Percentiles rank a stretch among this genome's conserved stretches.
phyloP scores from a whole-genome alignment of 225 moss, liverwort and hornwort genomes.

The Thuidium tamariscinum region DNA sequence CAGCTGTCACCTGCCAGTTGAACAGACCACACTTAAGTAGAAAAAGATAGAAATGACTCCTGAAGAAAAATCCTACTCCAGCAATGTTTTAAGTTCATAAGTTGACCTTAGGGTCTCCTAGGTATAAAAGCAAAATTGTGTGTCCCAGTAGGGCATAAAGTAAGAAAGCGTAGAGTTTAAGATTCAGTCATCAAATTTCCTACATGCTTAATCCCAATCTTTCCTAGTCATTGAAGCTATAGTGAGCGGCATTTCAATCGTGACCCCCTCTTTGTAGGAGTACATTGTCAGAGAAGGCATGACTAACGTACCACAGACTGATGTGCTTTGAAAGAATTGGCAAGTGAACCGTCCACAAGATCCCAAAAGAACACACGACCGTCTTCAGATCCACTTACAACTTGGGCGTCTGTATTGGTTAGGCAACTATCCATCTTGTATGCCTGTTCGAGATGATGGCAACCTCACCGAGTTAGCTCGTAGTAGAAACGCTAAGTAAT shows the following conservation, averaged over 20 bases:
- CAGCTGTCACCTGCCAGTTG: slow-evolving; percentile 68
- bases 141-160: background rate
- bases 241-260: background rate
- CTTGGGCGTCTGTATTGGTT: slow-evolving; percentile 78
- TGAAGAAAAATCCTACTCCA: background rate
- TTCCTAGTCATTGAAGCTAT: background rate
- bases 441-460: slow-evolving; percentile 42
- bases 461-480: background rate
- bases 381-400: slow-evolving; percentile 97
- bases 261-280: background rate
- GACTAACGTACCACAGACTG: slow-evolving; percentile 7
- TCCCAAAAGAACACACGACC: slow-evolving; percentile 84
- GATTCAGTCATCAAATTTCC: background rate
- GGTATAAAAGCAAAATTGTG: background rate
- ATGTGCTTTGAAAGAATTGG: slow-evolving; percentile 4
- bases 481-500: background rate
- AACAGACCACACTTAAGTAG: background rate
- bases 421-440: slow-evolving; percentile 99
- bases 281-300: background rate
- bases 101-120: background rate
- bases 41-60: background rate
- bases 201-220: background rate
- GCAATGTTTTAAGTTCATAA: background rate
- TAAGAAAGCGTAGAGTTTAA: background rate
- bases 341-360: slow-evolving; percentile 69